phyloP scores from a whole-genome alignment of 176 grass and related monocot genomes.

The Musa beccarii region DNA sequence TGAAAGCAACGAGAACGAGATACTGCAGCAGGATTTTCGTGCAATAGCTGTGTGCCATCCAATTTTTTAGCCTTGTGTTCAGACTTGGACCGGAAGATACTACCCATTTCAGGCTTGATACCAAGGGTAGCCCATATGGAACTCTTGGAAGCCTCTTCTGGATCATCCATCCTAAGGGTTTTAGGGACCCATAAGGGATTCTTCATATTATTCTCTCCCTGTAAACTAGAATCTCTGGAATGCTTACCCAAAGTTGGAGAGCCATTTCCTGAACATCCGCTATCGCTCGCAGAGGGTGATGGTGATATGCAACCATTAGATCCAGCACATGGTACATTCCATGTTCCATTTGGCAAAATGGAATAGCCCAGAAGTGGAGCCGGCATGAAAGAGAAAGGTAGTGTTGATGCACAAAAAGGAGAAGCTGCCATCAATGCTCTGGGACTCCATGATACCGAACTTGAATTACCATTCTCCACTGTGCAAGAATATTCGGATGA shows the following conservation, averaged over 20 bases:
- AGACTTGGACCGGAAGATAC: constrained; percentile 52
- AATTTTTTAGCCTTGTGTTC: constrained; percentile 36
- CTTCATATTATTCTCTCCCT: constrained; percentile 45
- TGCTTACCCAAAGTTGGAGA: constrained; percentile 79
- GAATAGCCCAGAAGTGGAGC: constrained; percentile 54
- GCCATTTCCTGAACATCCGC: constrained; percentile 54
- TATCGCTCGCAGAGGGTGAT: constrained; percentile 50
- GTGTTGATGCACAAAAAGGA: constrained; percentile 32
- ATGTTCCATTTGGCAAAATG: constrained; percentile 38
- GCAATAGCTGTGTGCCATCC: constrained; percentile 38
- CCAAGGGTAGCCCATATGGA: constrained; percentile 93
- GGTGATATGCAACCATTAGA: constrained; percentile 32
- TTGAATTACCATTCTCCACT: constrained; percentile 34
- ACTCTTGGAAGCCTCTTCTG: constrained; percentile 83
- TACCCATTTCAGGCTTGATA: constrained; percentile 63
- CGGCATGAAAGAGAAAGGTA: constrained; percentile 72
- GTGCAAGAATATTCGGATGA: constrained; percentile 26
- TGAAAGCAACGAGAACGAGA: constrained; percentile 76
- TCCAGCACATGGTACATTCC: constrained; percentile 37
- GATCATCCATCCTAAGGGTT: constrained; percentile 81
- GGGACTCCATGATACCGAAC: constrained; percentile 38
- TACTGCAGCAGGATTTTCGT: constrained; percentile 70
- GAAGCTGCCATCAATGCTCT: constrained; percentile 33
- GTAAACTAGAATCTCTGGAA: constrained; percentile 45
- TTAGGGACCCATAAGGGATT: constrained; percentile 89